phyloP scores from a whole-genome alignment of 192 early-diverging fungal species.

The Entomortierella beljakovae region DNA sequence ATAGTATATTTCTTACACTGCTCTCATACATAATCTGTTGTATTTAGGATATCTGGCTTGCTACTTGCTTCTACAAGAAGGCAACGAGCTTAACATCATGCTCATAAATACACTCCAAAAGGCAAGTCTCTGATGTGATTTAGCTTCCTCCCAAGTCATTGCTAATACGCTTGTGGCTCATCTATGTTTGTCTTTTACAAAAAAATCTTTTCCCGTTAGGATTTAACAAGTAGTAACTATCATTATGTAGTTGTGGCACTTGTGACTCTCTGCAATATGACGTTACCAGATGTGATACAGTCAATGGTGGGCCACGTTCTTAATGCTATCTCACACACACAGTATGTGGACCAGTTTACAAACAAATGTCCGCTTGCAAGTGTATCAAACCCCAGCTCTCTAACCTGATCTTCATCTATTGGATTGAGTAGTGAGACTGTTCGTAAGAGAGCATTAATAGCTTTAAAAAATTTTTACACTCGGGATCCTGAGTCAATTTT shows the following conservation, averaged over 20 bases:
- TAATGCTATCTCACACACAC: slow-evolving; percentile 49
- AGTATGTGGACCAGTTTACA: slow-evolving; percentile 54
- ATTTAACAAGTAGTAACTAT: slow-evolving; percentile 65
- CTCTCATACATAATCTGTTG: neutral
- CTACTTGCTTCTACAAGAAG: slow-evolving; percentile 59
- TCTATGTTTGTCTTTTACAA: neutral
- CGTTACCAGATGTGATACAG: slow-evolving; percentile 56
- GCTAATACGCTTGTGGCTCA: too few relatives aligned
- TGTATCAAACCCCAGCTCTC: neutral
- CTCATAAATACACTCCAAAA: slow-evolving; percentile 67
- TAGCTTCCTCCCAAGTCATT: too few relatives aligned
- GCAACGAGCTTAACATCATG: slow-evolving; percentile 65
- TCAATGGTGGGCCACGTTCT: slow-evolving; percentile 56
- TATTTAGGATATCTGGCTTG: slow-evolving; percentile 61
- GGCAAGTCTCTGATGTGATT: slow-evolving; percentile 24
- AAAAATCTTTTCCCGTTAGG: too few relatives aligned
- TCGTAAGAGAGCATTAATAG: slow-evolving; percentile 62
- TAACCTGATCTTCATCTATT: slow-evolving; percentile 1
- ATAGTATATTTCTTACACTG: neutral
- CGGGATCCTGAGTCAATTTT: slow-evolving; percentile 37
- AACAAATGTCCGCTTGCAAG: neutral
- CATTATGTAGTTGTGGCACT: slow-evolving; percentile 62
- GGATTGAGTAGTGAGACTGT: slow-evolving; percentile 55
- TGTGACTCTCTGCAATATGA: slow-evolving; percentile 60
- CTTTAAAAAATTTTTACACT: slow-evolving; percentile 54